These are phyloP conservation scores for Cystobasidium pallidum DNA, from an alignment of 1,284 basidiomycete genomes.

Conservation along the genomic window DNA sequence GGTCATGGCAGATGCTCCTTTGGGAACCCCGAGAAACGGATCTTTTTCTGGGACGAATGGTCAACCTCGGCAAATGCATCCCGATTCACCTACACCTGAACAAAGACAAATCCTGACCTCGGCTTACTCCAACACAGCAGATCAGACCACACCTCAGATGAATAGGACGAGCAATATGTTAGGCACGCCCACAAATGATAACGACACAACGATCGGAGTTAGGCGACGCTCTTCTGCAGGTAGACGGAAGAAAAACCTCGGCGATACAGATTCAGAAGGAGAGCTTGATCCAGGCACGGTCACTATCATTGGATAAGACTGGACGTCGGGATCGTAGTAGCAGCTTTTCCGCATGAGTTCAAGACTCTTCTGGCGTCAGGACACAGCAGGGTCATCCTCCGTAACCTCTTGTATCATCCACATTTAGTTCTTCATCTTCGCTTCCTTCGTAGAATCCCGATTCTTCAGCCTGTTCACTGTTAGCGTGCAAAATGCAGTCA, in stretches of 20 bases:
- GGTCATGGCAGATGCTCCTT: slow-evolving; percentile 25
- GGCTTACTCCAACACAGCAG: background rate
- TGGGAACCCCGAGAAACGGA: slow-evolving; percentile 18
- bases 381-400: too few relatives aligned
- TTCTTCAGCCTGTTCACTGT: too few relatives aligned
- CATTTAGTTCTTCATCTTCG: too few relatives aligned
- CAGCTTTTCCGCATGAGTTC: too few relatives aligned
- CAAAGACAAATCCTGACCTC: background rate
- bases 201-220: background rate
- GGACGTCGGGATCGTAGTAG: too few relatives aligned
- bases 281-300: slow-evolving; percentile 40
- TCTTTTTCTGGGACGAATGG: background rate
- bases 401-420: too few relatives aligned
- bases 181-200: background rate
- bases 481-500: too few relatives aligned
- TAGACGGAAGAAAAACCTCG: slow-evolving; percentile 16
- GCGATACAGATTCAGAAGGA: slow-evolving; percentile 41
- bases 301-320: slow-evolving; percentile 28
- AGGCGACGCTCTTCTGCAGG: slow-evolving; percentile 20
- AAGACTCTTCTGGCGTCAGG: too few relatives aligned
- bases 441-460: too few relatives aligned
- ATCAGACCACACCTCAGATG: slow-evolving; percentile 1
- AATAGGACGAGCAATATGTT: slow-evolving; percentile 1
- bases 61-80: slow-evolving; percentile 1
- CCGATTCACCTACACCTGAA: slow-evolving; percentile 42